Conservation (phyloP, 169 alveolate species). For the Blepharisma undulans region DNA sequence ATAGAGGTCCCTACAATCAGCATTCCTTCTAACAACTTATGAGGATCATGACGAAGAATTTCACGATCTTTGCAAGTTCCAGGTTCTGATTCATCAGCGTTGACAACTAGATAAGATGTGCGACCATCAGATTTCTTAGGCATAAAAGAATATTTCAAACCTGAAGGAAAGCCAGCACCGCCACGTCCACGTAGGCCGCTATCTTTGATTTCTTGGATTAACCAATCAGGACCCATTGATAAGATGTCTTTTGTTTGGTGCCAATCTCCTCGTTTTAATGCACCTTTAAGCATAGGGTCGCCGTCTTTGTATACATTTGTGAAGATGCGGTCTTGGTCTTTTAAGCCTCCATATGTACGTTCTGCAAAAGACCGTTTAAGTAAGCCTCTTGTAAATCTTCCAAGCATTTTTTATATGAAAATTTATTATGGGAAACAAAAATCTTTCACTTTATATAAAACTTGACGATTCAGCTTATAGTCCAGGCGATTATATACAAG, state of each 20-base stretch:
- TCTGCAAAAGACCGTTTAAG: not conserved
- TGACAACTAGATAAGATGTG: constrained; percentile 79
- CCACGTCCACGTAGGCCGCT: constrained; percentile 85
- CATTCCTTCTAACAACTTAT: constrained; percentile 82
- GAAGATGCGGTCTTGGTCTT: constrained; percentile 80
- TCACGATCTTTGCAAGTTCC: constrained; percentile 87
- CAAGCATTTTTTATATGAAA: not conserved
- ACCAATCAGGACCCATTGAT: constrained; percentile 80
- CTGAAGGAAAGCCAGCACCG: constrained; percentile 86
- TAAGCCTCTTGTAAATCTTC: not conserved
- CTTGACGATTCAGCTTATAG: not conserved
- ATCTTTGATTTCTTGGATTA: constrained; percentile 77
- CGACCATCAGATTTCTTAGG: constrained; percentile 83
- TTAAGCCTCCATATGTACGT: constrained; percentile 58
- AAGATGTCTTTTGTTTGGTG: constrained; percentile 78
- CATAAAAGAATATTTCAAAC: constrained; percentile 83
- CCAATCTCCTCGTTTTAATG: constrained; percentile 85
- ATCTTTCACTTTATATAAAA: not conserved
- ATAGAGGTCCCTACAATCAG: constrained; percentile 73
- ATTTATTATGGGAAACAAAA: not conserved
- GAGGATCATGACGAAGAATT: constrained; percentile 81
- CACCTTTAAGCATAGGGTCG: constrained; percentile 71
- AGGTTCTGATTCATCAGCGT: constrained; percentile 85
- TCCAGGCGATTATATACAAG: not conserved
- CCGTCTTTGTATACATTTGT: constrained; percentile 78